These are phyloP conservation scores for Zopfia rhizophila DNA, from an alignment of 2,329 filamentous ascomycete species.

Conservation along the genomic window DNA sequence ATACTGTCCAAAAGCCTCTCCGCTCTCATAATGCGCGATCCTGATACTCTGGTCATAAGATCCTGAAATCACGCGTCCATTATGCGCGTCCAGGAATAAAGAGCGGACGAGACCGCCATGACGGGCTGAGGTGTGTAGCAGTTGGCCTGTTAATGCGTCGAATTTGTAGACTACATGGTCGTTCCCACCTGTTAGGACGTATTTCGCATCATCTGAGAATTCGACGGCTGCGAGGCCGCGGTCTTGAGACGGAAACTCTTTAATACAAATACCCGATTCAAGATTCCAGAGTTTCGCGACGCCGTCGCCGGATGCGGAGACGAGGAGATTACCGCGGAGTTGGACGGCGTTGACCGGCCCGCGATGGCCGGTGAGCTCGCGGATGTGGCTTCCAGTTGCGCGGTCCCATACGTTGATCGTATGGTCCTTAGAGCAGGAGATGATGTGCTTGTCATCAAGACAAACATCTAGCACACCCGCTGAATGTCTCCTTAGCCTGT, in stretches of 20 bases:
- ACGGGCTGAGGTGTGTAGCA: constrained; percentile 81
- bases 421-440: constrained; percentile 96
- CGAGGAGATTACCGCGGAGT: constrained; percentile 89
- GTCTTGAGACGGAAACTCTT: constrained; percentile 89
- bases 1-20: constrained; percentile 81
- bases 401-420: constrained; percentile 96
- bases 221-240: constrained; percentile 96
- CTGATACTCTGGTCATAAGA: constrained; percentile 97
- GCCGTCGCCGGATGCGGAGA: constrained; percentile 94
- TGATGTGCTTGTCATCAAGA: constrained; percentile 90
- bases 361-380: constrained; percentile 83
- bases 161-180: constrained; percentile 96
- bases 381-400: constrained; percentile 76
- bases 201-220: constrained; percentile 93
- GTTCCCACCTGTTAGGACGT: constrained; percentile 92
- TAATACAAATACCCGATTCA: constrained; percentile 85
- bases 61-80: constrained; percentile 86
- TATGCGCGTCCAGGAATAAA: constrained; percentile 87
- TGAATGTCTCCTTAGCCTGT: constrained; percentile 79
- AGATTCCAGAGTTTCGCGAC: constrained; percentile 96
- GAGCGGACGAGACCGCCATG: constrained; percentile 89
- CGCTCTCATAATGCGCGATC: constrained; percentile 88
- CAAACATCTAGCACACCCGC: constrained; percentile 94
- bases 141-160: constrained; percentile 89
- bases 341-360: constrained; percentile 98